Percentiles rank a stretch among this genome's conserved stretches.
These are phyloP conservation scores for Trametes coccinea DNA, from an alignment of 768 basidiomycete genomes.

Conservation along the genomic window DNA sequence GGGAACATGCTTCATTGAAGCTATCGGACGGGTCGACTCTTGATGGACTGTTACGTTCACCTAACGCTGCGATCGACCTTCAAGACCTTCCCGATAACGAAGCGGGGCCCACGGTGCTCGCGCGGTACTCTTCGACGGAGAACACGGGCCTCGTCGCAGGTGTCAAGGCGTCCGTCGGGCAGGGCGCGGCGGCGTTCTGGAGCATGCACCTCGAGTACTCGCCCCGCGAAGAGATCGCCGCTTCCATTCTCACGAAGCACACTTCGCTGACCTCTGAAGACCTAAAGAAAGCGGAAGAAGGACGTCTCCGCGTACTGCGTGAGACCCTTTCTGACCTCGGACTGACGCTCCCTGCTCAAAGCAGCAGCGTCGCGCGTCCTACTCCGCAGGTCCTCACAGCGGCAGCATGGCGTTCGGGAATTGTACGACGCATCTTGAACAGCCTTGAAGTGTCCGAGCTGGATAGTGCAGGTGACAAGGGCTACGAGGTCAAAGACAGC, in stretches of 20 bases:
- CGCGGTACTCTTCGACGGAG: background rate
- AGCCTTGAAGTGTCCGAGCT: slow-evolving; percentile 36
- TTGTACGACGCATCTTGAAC: slow-evolving; percentile 43
- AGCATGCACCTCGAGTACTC: slow-evolving; percentile 61
- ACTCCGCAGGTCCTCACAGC: slow-evolving; percentile 33
- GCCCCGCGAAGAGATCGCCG: slow-evolving; percentile 40
- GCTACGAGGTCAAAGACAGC: slow-evolving; percentile 54
- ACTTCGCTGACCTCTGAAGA: slow-evolving; percentile 11
- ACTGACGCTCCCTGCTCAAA: slow-evolving; percentile 41
- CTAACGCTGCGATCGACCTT: background rate
- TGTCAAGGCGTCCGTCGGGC: slow-evolving; percentile 5
- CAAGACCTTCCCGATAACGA: background rate
- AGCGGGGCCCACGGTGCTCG: background rate
- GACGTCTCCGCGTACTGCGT: slow-evolving; percentile 31
- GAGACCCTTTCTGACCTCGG: slow-evolving; percentile 39
- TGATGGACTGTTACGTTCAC: background rate
- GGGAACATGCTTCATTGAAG: background rate
- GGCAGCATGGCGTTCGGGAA: slow-evolving; percentile 35
- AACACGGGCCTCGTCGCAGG: background rate
- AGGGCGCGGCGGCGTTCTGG: slow-evolving; percentile 47
- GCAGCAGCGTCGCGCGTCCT: slow-evolving; percentile 21
- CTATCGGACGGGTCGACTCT: background rate
- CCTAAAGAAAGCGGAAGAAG: slow-evolving; percentile 20
- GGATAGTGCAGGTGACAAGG: slow-evolving; percentile 24
- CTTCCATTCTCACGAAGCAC: slow-evolving; percentile 3